A percentile compares a stretch with the other conserved stretches of the same genome.
Conservation (phyloP, 2,329 filamentous ascomycete species). For the Ophioceras dolichostomum region DNA sequence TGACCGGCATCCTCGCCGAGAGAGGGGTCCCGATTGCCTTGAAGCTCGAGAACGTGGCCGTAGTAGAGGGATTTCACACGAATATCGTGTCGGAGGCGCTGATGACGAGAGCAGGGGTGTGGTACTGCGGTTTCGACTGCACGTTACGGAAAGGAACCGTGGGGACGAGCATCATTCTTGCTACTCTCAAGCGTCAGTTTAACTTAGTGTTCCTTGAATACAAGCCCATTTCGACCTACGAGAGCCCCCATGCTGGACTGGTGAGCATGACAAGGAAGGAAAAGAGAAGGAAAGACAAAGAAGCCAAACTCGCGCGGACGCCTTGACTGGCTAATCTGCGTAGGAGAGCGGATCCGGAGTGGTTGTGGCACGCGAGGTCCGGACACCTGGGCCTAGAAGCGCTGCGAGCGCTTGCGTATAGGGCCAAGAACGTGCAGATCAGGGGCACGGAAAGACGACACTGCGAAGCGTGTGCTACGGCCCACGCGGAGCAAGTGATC, state of each 20-base stretch:
- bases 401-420: background rate
- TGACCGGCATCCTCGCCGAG: background rate
- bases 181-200: background rate
- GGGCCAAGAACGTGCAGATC: background rate
- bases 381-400: background rate
- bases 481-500: background rate
- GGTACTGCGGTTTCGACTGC: background rate
- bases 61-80: background rate
- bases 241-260: background rate
- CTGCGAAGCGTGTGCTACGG: background rate
- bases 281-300: background rate
- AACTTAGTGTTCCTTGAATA: background rate
- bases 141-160: background rate
- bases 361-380: background rate
- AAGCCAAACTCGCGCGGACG: no score
- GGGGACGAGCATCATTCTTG: background rate
- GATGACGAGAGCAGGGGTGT: background rate
- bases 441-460: background rate
- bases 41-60: background rate
- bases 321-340: background rate
- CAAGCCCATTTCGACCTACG: background rate
- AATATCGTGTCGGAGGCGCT: background rate
- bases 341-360: background rate
- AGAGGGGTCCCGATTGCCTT: background rate
- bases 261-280: background rate